phyloP scores from a whole-genome alignment of 2,329 filamentous ascomycete genomes.

The Fusarium pseudoanthophilum region DNA sequence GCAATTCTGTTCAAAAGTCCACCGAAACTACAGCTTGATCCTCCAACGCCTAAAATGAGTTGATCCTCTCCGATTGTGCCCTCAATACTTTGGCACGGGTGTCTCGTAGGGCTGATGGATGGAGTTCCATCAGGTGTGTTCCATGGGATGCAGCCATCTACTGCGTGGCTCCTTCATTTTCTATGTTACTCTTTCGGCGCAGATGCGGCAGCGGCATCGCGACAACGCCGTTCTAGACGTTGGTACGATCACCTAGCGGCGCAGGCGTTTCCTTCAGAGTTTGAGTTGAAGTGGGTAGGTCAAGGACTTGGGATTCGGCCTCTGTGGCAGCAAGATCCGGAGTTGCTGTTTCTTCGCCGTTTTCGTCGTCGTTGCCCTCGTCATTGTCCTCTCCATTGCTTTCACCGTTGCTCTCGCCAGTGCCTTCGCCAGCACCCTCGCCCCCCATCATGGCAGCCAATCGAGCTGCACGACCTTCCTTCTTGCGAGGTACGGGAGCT shows the following conservation, averaged over 20 bases:
- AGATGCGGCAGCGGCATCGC: background rate
- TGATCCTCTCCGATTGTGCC: background rate
- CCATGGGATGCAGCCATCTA: background rate
- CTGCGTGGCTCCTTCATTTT: background rate
- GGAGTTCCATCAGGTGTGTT: background rate
- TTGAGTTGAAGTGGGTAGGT: slow-evolving; percentile 22
- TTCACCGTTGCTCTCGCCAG: background rate
- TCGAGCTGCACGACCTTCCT: slow-evolving; percentile 65
- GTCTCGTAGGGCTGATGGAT: background rate
- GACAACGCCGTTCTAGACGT: slow-evolving; percentile 11
- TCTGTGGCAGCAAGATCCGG: slow-evolving; percentile 1
- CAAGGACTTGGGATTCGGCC: slow-evolving; percentile 12
- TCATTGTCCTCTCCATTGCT: background rate
- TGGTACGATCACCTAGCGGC: slow-evolving; percentile 24
- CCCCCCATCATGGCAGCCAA: slow-evolving; percentile 63
- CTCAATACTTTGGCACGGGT: background rate
- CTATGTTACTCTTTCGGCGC: background rate
- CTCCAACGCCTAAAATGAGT: background rate
- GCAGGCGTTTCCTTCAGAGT: slow-evolving; percentile 18
- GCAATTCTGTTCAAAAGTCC: background rate
- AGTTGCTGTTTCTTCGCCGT: slow-evolving; percentile 40
- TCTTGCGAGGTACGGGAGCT: slow-evolving; percentile 65
- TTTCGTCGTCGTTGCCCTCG: slow-evolving; percentile 48
- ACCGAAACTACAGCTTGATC: background rate
- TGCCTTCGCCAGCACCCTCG: slow-evolving; percentile 51